These are phyloP conservation scores for Dendrobium nobile DNA, from an alignment of 106 monocot genomes.

Conservation along the genomic window DNA sequence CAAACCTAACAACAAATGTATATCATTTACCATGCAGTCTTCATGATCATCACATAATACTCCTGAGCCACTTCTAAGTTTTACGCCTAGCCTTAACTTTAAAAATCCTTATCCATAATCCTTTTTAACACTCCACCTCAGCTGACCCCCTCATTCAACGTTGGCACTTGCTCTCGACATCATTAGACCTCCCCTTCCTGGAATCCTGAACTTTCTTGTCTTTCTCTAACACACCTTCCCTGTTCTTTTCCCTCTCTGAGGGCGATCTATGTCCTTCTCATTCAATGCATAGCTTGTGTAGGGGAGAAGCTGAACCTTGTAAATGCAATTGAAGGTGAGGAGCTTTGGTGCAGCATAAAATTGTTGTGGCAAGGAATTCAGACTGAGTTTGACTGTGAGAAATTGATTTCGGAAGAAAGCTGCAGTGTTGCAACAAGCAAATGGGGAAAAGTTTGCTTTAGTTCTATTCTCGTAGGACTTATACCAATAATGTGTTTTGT, in stretches of 20 bases:
- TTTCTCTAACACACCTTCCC: conserved; percentile 23
- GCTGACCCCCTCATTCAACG: not conserved
- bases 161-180: not conserved
- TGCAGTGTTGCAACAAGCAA: too few species aligned
- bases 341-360: too few species aligned
- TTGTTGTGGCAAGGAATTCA: too few species aligned
- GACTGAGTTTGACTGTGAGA: too few species aligned
- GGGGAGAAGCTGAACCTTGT: too few species aligned
- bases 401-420: too few species aligned
- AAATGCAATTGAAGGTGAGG: too few species aligned
- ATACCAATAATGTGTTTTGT: too few species aligned
- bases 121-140: conserved; percentile 7
- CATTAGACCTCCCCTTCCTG: conserved; percentile 16
- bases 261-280: conserved; percentile 20
- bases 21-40: not conserved
- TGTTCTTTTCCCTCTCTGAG: conserved; percentile 12
- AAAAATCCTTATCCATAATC: not conserved
- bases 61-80: not conserved
- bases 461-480: too few species aligned
- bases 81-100: not conserved
- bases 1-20: not conserved
- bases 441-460: too few species aligned
- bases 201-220: conserved; percentile 20
- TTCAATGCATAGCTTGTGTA: not conserved
- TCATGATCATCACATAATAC: not conserved